Evolutionary conservation across 2,329 filamentous ascomycete genomes (phyloP).

Genomic region (Madurella mycetomatis): DNA sequence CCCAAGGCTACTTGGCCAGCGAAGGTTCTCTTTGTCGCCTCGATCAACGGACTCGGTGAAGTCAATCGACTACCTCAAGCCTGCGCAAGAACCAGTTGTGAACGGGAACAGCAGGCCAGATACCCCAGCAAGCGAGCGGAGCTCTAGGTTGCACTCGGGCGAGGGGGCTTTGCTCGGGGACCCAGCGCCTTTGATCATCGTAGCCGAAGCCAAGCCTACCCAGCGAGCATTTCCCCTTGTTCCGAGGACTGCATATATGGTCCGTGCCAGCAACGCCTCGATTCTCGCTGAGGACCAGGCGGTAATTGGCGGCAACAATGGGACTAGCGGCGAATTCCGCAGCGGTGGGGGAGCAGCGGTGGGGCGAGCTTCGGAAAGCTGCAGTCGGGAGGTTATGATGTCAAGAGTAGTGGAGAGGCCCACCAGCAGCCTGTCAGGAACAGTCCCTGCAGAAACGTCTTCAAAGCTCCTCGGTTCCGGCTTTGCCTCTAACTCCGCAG

Average conservation of each 20-base stretch:
- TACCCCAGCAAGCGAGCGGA: conserved; percentile 4
- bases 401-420: conserved; percentile 1
- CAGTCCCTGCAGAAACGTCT: conserved; percentile 5
- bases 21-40: conserved; percentile 20
- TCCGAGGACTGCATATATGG: conserved; percentile 3
- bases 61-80: conserved; percentile 15
- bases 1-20: conserved; percentile 13
- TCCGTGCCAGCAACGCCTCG: conserved; percentile 17
- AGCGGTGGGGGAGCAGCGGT: neutral
- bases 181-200: neutral
- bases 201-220: conserved; percentile 10
- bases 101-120: conserved; percentile 6
- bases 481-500: neutral
- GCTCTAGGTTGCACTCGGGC: neutral
- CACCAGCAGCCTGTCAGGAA: conserved; percentile 6
- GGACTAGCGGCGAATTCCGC: neutral
- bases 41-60: conserved; percentile 14
- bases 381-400: conserved; percentile 2
- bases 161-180: neutral
- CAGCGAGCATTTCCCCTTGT: conserved; percentile 19
- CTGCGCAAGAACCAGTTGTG: neutral
- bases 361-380: neutral
- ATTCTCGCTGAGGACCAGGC: conserved; percentile 16
- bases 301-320: neutral
- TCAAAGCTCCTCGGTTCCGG: neutral